Evolutionary conservation across 2,329 filamentous ascomycete genomes (phyloP).

Genomic region (Chrysoporthe puriensis): DNA sequence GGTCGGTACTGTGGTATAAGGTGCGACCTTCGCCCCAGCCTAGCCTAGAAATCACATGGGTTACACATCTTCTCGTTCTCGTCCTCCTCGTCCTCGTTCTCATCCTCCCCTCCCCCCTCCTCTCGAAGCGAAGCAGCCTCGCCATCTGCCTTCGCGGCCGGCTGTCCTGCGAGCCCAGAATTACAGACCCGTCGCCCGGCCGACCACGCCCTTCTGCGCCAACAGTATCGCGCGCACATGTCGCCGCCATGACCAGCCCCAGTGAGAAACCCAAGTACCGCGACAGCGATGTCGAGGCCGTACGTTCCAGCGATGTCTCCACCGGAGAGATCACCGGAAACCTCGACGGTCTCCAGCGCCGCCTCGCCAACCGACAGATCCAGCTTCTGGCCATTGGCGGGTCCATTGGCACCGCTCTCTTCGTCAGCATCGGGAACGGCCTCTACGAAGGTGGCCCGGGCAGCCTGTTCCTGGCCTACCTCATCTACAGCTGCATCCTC

Average conservation of each 20-base stretch:
- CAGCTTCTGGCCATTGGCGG: slow-evolving; percentile 63
- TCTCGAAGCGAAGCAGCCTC: not conserved
- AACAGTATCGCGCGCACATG: not conserved
- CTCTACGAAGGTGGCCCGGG: slow-evolving; percentile 48
- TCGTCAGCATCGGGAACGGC: slow-evolving; percentile 64
- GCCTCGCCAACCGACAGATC: slow-evolving; percentile 58
- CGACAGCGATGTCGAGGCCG: slow-evolving; percentile 23
- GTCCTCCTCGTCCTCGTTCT: no score
- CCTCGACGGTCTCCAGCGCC: slow-evolving; percentile 44
- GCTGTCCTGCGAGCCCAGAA: not conserved
- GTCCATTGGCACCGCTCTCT: slow-evolving; percentile 61
- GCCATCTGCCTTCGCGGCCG: not conserved
- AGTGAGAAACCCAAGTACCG: slow-evolving; percentile 22
- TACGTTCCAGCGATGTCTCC: slow-evolving; percentile 14
- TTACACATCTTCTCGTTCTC: not conserved
- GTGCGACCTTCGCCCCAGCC: not conserved
- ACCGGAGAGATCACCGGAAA: slow-evolving; percentile 22
- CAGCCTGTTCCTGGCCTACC: slow-evolving; percentile 62
- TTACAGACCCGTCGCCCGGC: not conserved
- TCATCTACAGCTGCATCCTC: slow-evolving; percentile 58
- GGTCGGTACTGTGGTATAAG: not conserved
- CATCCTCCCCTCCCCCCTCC: no score
- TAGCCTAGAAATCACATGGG: not conserved
- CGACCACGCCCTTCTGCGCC: not conserved
- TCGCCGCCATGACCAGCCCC: slow-evolving; percentile 16